Evolutionary conservation across 1,139 yeast genomes (phyloP).

Genomic region (Nakaseomyces nivariensis): DNA sequence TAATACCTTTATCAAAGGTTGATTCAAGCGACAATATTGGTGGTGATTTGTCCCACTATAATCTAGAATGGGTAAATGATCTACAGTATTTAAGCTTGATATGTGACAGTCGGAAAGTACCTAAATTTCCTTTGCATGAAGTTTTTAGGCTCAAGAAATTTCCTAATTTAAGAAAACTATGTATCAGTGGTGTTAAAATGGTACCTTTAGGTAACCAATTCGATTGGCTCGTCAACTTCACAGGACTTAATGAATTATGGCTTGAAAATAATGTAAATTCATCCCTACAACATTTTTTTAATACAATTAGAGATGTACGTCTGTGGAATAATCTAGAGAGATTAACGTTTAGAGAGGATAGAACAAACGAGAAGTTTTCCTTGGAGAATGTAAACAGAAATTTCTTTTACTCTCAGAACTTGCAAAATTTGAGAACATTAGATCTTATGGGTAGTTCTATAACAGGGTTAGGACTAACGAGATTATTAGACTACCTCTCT

Average conservation of each 20-base stretch:
- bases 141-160: neutral
- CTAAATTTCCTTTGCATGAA: slow-evolving; percentile 15
- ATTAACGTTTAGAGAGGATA: slow-evolving; percentile 24
- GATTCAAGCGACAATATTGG: slow-evolving; percentile 1
- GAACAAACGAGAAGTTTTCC: slow-evolving; percentile 9
- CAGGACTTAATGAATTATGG: slow-evolving; percentile 21
- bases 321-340: slow-evolving; percentile 13
- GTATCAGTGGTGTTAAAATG: slow-evolving; percentile 19
- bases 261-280: slow-evolving; percentile 23
- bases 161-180: slow-evolving; percentile 10
- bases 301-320: slow-evolving; percentile 9
- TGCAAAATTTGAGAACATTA: slow-evolving; percentile 12
- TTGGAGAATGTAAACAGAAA: slow-evolving; percentile 9
- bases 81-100: slow-evolving; percentile 16
- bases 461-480: slow-evolving; percentile 17
- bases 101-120: slow-evolving; percentile 18
- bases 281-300: slow-evolving; percentile 13
- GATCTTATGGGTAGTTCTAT: slow-evolving; percentile 28
- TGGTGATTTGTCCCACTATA: neutral
- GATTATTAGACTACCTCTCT: slow-evolving; percentile 11
- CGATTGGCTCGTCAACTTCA: slow-evolving; percentile 21
- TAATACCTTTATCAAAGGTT: slow-evolving; percentile 9
- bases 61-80: slow-evolving; percentile 6
- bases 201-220: slow-evolving; percentile 7
- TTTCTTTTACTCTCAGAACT: slow-evolving; percentile 11